Conservation (phyloP, 2,329 filamentous ascomycete species). For the Neophaeococcomyces mojaviensis region DNA sequence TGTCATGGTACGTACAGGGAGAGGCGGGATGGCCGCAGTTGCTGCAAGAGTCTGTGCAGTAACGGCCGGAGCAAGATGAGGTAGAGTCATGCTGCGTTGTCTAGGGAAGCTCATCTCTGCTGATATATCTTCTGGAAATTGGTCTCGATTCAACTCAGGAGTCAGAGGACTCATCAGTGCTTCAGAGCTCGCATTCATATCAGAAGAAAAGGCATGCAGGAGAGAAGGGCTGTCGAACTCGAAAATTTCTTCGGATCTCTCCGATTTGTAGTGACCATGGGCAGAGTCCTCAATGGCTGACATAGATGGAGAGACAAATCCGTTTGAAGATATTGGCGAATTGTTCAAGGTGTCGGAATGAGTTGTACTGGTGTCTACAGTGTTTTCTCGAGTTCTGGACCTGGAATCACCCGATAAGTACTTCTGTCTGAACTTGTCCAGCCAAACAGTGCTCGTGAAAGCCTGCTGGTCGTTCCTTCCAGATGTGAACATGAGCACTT, state of each 20-base stretch:
- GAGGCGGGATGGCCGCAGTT: constrained; percentile 16
- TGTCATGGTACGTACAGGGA: constrained; percentile 22
- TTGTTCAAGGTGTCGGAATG: constrained; percentile 56
- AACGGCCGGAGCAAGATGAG: constrained; percentile 44
- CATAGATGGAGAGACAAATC: constrained; percentile 60
- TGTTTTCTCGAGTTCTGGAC: constrained; percentile 40
- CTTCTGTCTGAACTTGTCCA: constrained; percentile 94
- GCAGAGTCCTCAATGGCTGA: constrained; percentile 63
- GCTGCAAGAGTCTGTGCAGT: constrained; percentile 41
- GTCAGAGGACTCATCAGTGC: constrained; percentile 14
- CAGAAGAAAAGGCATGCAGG: constrained; percentile 42
- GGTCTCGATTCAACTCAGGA: constrained; percentile 11
- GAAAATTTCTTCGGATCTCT: constrained; percentile 50
- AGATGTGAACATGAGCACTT: constrained; percentile 21
- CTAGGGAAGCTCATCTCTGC: constrained; percentile 54
- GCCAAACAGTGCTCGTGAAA: constrained; percentile 62
- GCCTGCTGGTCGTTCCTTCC: constrained; percentile 22
- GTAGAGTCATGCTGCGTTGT: constrained; percentile 82
- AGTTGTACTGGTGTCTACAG: constrained; percentile 44
- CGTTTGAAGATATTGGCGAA: constrained; percentile 66
- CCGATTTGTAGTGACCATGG: constrained; percentile 48
- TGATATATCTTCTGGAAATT: constrained; percentile 28
- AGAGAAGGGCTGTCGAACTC: constrained; percentile 56
- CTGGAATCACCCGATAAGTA: constrained; percentile 55
- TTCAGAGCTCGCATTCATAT: constrained; percentile 37